phyloP scores from a whole-genome alignment of 1,139 yeast genomes.

The Saccharomyces uvarum region DNA sequence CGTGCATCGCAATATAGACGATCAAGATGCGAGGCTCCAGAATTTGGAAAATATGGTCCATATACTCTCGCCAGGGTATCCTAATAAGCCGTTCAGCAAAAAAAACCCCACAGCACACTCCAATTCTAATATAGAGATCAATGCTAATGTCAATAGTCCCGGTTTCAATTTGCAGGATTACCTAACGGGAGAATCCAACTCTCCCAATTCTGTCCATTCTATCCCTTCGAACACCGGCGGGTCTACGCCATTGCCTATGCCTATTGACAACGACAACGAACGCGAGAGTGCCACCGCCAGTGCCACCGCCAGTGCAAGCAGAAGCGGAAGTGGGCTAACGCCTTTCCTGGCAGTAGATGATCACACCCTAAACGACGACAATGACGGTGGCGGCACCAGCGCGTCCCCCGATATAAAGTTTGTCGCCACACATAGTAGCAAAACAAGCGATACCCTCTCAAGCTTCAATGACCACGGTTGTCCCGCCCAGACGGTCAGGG shows the following conservation, averaged over 20 bases:
- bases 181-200: conserved; percentile 6
- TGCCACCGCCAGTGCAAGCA: conserved; percentile 3
- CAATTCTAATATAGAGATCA: neutral
- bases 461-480: neutral
- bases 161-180: conserved; percentile 14
- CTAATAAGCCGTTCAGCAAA: neutral
- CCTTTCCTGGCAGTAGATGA: conserved; percentile 1
- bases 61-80: conserved; percentile 11
- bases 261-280: neutral
- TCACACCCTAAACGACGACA: neutral
- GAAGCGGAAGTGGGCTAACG: conserved; percentile 6
- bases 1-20: conserved; percentile 20
- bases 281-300: neutral
- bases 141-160: conserved; percentile 1
- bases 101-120: neutral
- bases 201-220: neutral
- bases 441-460: neutral
- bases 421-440: neutral
- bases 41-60: conserved; percentile 25
- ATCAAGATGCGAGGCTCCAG: conserved; percentile 30
- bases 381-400: neutral
- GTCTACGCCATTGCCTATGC: conserved; percentile 1
- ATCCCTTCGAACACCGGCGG: neutral
- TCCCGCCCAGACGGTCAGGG: neutral
- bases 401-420: neutral